Conservation (phyloP, 495 filamentous ascomycete genomes). For the Oidiodendron maius region DNA sequence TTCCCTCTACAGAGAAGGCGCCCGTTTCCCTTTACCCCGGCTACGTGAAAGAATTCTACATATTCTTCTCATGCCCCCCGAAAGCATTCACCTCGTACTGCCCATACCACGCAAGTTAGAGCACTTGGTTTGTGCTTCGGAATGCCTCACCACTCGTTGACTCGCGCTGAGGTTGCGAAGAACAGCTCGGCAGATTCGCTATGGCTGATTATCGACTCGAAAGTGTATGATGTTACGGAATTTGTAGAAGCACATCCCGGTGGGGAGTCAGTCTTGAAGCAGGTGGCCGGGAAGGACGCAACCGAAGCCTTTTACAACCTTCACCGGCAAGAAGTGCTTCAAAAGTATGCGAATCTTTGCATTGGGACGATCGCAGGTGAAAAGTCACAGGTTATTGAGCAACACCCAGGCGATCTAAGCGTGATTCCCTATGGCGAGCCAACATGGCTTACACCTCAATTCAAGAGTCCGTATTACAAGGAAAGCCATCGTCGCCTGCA, state of each 20-base stretch:
- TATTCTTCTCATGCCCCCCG: too few species aligned
- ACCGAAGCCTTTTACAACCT: slow-evolving; percentile 90
- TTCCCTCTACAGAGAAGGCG: too few species aligned
- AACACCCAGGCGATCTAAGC: slow-evolving; percentile 63
- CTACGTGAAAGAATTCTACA: too few species aligned
- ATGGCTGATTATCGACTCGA: slow-evolving; percentile 83
- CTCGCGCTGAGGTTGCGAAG: slow-evolving; percentile 69
- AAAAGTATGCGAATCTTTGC: slow-evolving; percentile 69
- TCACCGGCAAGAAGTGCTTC: slow-evolving; percentile 82
- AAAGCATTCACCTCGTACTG: too few species aligned
- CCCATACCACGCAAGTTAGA: too few species aligned
- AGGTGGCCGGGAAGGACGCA: slow-evolving; percentile 79
- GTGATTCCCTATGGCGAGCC: slow-evolving; percentile 77
- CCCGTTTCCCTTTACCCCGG: too few species aligned
- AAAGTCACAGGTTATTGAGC: slow-evolving; percentile 66
- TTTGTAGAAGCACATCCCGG: slow-evolving; percentile 91
- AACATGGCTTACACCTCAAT: slow-evolving; percentile 71
- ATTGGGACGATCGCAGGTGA: slow-evolving; percentile 72
- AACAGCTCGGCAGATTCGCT: slow-evolving; percentile 79
- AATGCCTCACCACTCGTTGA: slow-evolving; percentile 41
- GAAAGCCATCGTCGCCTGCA: slow-evolving; percentile 68
- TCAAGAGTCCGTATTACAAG: slow-evolving; percentile 79
- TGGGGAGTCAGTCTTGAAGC: slow-evolving; percentile 74
- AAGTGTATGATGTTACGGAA: slow-evolving; percentile 88
- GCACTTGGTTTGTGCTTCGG: too few species aligned